Conservation (phyloP, 768 basidiomycete genomes). For the Sporobolomyces roseus region DNA sequence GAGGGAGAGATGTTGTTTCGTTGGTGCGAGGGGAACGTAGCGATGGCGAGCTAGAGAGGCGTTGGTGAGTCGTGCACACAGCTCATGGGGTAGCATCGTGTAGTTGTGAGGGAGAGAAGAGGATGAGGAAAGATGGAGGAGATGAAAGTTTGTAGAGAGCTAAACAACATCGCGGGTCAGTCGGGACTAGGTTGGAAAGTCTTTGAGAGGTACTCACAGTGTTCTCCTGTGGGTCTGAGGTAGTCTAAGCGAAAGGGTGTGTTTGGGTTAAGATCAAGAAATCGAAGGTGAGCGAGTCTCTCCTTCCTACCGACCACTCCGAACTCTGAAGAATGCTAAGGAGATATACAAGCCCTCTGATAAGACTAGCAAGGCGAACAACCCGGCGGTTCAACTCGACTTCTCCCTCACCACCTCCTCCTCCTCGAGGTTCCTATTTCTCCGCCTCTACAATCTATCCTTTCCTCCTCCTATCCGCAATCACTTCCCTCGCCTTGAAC, state of each 20-base stretch:
- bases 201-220: neutral
- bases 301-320: neutral
- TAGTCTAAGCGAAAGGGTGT: neutral
- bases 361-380: no score
- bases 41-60: slow-evolving; percentile 83
- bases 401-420: slow-evolving; percentile 10
- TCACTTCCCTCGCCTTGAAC: slow-evolving; percentile 40
- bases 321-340: no score
- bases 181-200: neutral
- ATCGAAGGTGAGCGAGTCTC: neutral
- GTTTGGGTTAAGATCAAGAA: neutral
- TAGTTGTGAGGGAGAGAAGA: neutral
- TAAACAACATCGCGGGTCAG: neutral
- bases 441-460: slow-evolving; percentile 29
- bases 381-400: neutral
- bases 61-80: slow-evolving; percentile 73
- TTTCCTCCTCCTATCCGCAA: slow-evolving; percentile 38
- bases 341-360: no score
- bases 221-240: neutral
- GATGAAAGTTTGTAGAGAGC: neutral
- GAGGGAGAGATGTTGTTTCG: slow-evolving; percentile 83
- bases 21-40: slow-evolving; percentile 71
- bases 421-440: slow-evolving; percentile 19
- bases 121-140: neutral
- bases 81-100: slow-evolving; percentile 59